Evolutionary conservation across 768 basidiomycete species (phyloP).

Genomic region (Goffeauzyma gilvescens): DNA sequence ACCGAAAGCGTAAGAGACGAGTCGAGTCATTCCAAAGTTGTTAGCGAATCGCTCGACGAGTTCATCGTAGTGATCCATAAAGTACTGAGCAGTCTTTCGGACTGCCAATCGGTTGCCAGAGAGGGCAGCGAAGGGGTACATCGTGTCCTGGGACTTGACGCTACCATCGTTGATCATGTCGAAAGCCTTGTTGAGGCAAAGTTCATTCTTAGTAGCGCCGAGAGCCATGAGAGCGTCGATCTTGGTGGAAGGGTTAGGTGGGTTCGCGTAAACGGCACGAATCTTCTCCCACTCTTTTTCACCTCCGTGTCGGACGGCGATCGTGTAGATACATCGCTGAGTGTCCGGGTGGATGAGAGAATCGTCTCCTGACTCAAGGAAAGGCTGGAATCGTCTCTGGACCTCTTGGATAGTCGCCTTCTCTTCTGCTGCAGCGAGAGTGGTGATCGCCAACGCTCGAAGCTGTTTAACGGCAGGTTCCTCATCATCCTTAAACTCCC

Average conservation of each 20-base stretch:
- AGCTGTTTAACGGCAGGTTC: slow-evolving; percentile 49
- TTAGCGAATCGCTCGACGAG: slow-evolving; percentile 49
- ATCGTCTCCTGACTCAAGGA: slow-evolving; percentile 52
- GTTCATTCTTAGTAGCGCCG: slow-evolving; percentile 42
- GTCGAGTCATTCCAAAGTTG: slow-evolving; percentile 34
- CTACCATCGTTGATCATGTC: slow-evolving; percentile 38
- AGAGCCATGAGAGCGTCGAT: slow-evolving; percentile 45
- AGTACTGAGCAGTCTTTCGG: slow-evolving; percentile 42
- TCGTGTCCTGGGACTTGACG: slow-evolving; percentile 35
- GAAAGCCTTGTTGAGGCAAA: slow-evolving; percentile 48
- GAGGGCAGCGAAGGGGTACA: slow-evolving; percentile 37
- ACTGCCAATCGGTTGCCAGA: slow-evolving; percentile 45
- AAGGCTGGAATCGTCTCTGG: slow-evolving; percentile 48
- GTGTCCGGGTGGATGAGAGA: slow-evolving; percentile 66
- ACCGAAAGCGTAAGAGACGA: slow-evolving; percentile 33
- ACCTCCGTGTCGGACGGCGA: slow-evolving; percentile 53
- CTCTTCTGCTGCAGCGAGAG: slow-evolving; percentile 28
- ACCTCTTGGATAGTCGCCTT: slow-evolving; percentile 49
- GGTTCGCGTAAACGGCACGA: slow-evolving; percentile 46
- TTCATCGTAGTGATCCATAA: slow-evolving; percentile 49
- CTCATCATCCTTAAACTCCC: slow-evolving; percentile 50
- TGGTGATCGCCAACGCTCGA: slow-evolving; percentile 49
- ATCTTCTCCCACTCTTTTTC: slow-evolving; percentile 54
- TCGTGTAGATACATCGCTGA: slow-evolving; percentile 35
- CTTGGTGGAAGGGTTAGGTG: slow-evolving; percentile 53